phyloP scores from a whole-genome alignment of 2,329 filamentous ascomycete species.

The Aspergillus fischeri region DNA sequence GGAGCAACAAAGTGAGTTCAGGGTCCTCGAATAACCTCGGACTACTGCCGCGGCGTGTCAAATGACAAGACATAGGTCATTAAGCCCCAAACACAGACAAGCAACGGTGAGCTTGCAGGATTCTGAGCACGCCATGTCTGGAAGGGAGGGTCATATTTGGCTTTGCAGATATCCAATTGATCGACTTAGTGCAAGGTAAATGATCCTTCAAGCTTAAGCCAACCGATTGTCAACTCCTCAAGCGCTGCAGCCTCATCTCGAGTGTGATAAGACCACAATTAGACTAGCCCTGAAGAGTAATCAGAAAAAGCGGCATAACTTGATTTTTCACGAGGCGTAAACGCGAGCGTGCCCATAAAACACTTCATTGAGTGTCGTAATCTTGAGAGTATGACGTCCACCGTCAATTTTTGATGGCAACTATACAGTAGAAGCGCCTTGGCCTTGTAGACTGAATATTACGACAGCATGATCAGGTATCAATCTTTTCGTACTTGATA shows the following conservation, averaged over 20 bases:
- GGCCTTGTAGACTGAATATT: too few relatives aligned
- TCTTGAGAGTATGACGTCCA: too few relatives aligned
- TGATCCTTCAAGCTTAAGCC: neutral
- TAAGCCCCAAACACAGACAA: neutral
- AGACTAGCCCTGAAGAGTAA: too few relatives aligned
- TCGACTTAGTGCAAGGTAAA: neutral
- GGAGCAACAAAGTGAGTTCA: too few relatives aligned
- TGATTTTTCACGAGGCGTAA: too few relatives aligned
- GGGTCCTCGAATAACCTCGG: neutral
- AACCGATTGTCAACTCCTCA: neutral
- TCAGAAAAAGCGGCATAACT: too few relatives aligned
- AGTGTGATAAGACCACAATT: neutral
- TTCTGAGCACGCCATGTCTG: neutral
- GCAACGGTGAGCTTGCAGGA: neutral
- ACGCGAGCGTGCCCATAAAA: too few relatives aligned
- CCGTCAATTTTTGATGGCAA: too few relatives aligned
- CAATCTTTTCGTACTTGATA: too few relatives aligned
- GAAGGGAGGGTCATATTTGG: neutral
- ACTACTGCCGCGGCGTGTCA: neutral
- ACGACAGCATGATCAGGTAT: too few relatives aligned
- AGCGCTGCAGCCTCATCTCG: neutral
- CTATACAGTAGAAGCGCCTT: too few relatives aligned
- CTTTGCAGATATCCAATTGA: neutral
- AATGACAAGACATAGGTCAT: neutral
- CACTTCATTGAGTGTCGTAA: too few relatives aligned